Percentiles rank a stretch among this genome's conserved stretches.
These are phyloP conservation scores for Clarireedia hainanense DNA, from an alignment of 2,329 filamentous ascomycete species.

Conservation along the genomic window DNA sequence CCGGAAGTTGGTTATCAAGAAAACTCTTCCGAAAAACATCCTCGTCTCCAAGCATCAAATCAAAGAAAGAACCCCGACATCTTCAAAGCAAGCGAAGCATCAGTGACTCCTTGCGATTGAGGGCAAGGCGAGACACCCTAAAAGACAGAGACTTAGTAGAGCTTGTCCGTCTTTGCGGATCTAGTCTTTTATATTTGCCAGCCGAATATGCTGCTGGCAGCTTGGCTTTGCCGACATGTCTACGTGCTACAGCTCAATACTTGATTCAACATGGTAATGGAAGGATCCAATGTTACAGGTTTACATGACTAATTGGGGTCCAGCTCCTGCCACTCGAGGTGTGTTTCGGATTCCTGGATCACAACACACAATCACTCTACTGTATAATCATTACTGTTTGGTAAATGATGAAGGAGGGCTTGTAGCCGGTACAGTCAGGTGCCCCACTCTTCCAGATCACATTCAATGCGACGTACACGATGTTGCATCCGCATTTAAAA, in stretches of 20 bases:
- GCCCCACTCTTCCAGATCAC: conserved; percentile 50
- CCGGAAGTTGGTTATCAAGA: conserved; percentile 32
- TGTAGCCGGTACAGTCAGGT: conserved; percentile 50
- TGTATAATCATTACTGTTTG: conserved; percentile 58
- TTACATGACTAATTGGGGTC: conserved; percentile 10
- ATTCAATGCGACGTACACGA: conserved; percentile 55
- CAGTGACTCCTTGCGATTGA: conserved; percentile 44
- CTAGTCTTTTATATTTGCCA: conserved; percentile 53
- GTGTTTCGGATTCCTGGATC: conserved; percentile 59
- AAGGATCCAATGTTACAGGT: background rate
- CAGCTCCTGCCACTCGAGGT: conserved; percentile 40
- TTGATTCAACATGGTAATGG: conserved; percentile 51
- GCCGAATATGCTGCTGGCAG: conserved; percentile 48
- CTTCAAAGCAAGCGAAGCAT: conserved; percentile 44
- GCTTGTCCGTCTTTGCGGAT: conserved; percentile 56
- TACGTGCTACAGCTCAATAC: conserved; percentile 58
- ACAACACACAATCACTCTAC: conserved; percentile 40
- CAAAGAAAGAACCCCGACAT: conserved; percentile 17
- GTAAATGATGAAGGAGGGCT: conserved; percentile 38
- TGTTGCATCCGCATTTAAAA: conserved; percentile 60
- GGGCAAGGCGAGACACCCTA: conserved; percentile 37
- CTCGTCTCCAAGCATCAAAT: conserved; percentile 26
- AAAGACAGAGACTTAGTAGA: conserved; percentile 46
- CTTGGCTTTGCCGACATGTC: conserved; percentile 54
- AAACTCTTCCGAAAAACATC: conserved; percentile 32